Percentiles rank a stretch among this genome's conserved stretches.
phyloP scores from a whole-genome alignment of 345 rosid species.

The Populus alba region DNA sequence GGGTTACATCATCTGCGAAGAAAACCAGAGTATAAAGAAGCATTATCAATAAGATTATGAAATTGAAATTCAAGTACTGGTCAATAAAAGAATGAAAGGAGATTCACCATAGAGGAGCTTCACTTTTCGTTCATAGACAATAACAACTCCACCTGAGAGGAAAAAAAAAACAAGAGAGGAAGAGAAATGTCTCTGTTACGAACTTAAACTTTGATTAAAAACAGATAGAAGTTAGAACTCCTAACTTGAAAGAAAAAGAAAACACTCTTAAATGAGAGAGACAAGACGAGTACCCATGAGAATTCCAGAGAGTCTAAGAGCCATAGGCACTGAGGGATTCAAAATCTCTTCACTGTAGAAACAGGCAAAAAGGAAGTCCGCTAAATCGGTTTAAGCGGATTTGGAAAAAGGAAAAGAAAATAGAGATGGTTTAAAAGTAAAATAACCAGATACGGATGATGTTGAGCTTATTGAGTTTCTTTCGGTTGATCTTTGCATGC shows the following conservation, averaged over 20 bases:
- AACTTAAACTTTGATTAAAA: background rate
- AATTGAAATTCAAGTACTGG: background rate
- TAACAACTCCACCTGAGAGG: slow-evolving; percentile 81
- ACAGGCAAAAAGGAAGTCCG: background rate
- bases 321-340: slow-evolving; percentile 89
- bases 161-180: background rate
- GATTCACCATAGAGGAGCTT: slow-evolving; percentile 68
- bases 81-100: background rate
- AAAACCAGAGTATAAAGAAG: background rate
- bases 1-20: slow-evolving; percentile 70
- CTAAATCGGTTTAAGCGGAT: background rate
- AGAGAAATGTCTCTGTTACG: background rate
- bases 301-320: slow-evolving; percentile 85
- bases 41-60: background rate
- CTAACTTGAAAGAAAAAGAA: background rate
- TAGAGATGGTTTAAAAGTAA: background rate
- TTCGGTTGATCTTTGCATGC: slow-evolving; percentile 80
- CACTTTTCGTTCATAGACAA: slow-evolving; percentile 90
- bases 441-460: slow-evolving; percentile 70
- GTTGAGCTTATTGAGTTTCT: slow-evolving; percentile 65
- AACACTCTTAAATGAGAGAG: background rate
- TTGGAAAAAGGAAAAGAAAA: background rate
- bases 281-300: slow-evolving; percentile 63
- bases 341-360: slow-evolving; percentile 76
- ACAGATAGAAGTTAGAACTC: background rate